Base-by-base conservation (phyloP, 2,329 filamentous ascomycete species). In the Penicillium sp. region DNA sequence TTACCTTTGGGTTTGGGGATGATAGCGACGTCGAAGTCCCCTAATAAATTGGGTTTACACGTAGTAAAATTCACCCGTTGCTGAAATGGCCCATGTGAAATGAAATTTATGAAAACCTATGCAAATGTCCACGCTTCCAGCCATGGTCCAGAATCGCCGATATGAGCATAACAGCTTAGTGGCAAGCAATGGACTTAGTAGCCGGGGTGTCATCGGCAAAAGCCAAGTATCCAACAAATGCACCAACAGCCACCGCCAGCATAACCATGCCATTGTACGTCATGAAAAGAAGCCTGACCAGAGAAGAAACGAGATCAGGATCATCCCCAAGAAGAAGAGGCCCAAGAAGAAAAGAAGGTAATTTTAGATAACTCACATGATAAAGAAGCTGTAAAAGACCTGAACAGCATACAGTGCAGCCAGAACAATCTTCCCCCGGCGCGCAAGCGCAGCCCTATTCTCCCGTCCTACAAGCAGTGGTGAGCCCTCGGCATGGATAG, bases 241-340 rank as follows among this genome's bases (percentile, higher is more conserved):
- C 93, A 16, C 95, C 95, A 10, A 96, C 81, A 0, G 90, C 90
- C 16, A 98, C 93, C 3, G 94, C 86, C 67, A 96, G 79, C 95
- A 99, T 99, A 68, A 99, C 88, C 89, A 91, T 96, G 59, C 95
- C 95, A 72, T 99, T 99, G 80, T 99, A 99, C n/a, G 95, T 99
- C 95, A 99, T 99, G 79, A 99, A 99, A 25, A 99, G 80, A 63
- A 99, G 83, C 95, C 94, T 98, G 61, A 6, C 5, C 51, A 60
- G 35, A 38, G 51, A 37, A 19, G 51, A 33, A 22, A 33, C 42
- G 25, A 4, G 5, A 33, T 35, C 26, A 45, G 52, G 10, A 33
- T 35, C 19, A 37, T 35, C 11, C 25, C 54, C 37, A 25, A 35
- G 33, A 19, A 43, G 10, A 49, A 22, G 1, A 1, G 19, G 19